Evolutionary conservation across 352 stramenopile species (phyloP).

Genomic region (Pythium oligandrum): DNA sequence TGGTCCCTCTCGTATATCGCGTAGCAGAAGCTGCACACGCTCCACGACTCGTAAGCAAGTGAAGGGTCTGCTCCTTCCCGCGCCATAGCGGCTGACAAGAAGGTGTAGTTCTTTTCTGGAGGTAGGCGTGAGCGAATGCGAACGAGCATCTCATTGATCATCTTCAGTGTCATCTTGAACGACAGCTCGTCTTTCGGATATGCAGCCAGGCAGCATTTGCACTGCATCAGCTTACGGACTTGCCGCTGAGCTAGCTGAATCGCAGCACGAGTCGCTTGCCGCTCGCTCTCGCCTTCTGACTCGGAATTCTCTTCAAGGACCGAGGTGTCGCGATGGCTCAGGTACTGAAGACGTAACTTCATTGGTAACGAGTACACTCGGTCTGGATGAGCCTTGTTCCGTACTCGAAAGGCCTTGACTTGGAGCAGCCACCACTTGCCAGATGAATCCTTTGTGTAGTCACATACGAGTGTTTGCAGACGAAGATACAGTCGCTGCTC

Average conservation of each 20-base stretch:
- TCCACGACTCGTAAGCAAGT: slow-evolving; percentile 80
- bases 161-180: slow-evolving; percentile 87
- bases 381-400: slow-evolving; percentile 21
- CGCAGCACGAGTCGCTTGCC: slow-evolving; percentile 5
- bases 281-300: slow-evolving; percentile 36
- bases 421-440: slow-evolving; percentile 78
- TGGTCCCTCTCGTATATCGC: slow-evolving; percentile 83
- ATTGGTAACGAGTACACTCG: slow-evolving; percentile 34
- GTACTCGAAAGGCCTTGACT: slow-evolving; percentile 69
- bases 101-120: slow-evolving; percentile 42
- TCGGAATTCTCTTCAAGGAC: slow-evolving; percentile 56
- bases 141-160: slow-evolving; percentile 81
- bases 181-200: slow-evolving; percentile 72
- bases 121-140: slow-evolving; percentile 52
- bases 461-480: slow-evolving; percentile 58
- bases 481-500: slow-evolving; percentile 56
- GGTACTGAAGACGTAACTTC: slow-evolving; percentile 37
- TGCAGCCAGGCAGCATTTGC: slow-evolving; percentile 72
- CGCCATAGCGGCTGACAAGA: slow-evolving; percentile 39
- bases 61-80: slow-evolving; percentile 42
- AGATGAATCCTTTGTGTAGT: slow-evolving; percentile 66
- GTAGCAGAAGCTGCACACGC: slow-evolving; percentile 81
- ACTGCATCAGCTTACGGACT: slow-evolving; percentile 67
- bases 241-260: slow-evolving; percentile 44
- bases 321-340: slow-evolving; percentile 62